Base-by-base conservation (phyloP, 495 filamentous ascomycete species). In the Cercophora sp. region DNA sequence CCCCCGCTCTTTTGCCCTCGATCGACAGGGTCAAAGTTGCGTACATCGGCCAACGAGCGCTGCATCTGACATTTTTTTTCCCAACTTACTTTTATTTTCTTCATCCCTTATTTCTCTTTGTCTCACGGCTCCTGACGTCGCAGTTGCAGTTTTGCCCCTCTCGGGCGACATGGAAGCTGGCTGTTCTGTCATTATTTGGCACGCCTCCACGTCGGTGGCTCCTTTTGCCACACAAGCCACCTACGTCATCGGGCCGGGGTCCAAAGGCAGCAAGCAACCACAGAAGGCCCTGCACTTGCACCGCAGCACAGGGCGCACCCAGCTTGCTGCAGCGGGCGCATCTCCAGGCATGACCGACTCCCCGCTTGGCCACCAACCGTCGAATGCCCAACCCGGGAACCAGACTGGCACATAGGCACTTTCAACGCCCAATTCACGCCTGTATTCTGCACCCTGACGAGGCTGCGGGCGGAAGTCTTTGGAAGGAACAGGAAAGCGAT, bases 11-110 rank as follows among this genome's bases (percentile, higher is more conserved):
- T 35, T 37, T 37, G 46, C 18, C 29, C 37, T 20, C 25, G 46
- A 48, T 48, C 46, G 32, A 32, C 46, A 48, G 46, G 46, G 46
- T 48, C 46, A 16, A 11, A 13, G 20, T 1, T 23, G 18, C 15
- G 20, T 18, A 5, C 40, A 43, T 22, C 20, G 19, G 40, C 4
- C 15, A n/a, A 3, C 15, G 37, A 13, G 29, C 29, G 29, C 29
- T 32, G 29, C 29, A 32, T 32, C 40, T 43, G 40, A 8, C 22
- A 18, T n/a, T 13, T 25, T 25, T n/a, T n/a, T n/a, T n/a, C n/a
- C n/a, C n/a, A n/a, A n/a, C n/a, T 45, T 26, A 23, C 18, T 8
- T 23, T 15, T 11, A 44, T 16, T 6, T 22, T 13, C 34, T 20
- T 2, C 6, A 29, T 18, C 22, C 4, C 15, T 34, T 47, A 36